phyloP scores from a whole-genome alignment of 345 rosid species.

The Psidium friedrichsthalianum region DNA sequence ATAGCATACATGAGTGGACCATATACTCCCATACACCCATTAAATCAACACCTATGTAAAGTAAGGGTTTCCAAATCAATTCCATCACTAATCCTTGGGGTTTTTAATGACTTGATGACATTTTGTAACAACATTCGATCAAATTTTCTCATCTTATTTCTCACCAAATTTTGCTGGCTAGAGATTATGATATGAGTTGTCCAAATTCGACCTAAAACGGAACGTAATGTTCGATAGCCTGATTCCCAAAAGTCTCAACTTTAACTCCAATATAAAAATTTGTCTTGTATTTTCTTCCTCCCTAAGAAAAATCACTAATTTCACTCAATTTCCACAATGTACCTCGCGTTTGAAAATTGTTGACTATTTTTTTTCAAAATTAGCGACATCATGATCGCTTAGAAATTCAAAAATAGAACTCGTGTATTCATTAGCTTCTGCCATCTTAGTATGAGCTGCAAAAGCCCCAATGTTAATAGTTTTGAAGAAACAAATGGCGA shows the following conservation, averaged over 20 bases:
- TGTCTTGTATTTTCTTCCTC: background rate
- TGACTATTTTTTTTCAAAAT: background rate
- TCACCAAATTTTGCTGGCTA: background rate
- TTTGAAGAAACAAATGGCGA: background rate
- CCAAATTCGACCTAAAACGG: background rate
- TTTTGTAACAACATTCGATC: too few relatives aligned
- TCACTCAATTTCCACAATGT: background rate
- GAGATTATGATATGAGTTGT: background rate
- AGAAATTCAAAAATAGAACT: background rate
- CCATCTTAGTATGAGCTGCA: background rate
- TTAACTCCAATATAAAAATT: background rate
- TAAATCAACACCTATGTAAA: background rate
- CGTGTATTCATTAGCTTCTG: background rate
- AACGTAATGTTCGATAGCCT: background rate
- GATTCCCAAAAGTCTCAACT: background rate
- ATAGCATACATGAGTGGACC: too few relatives aligned
- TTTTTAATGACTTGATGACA: too few relatives aligned
- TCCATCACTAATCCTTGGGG: background rate
- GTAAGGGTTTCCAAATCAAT: background rate
- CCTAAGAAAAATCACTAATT: background rate
- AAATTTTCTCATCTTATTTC: background rate
- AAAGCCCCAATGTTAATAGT: background rate
- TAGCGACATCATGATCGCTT: background rate
- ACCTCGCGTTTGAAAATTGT: rapidly evolving
- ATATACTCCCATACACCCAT: too few relatives aligned